A percentile compares a stretch with the other conserved stretches of the same genome.
Conservation (phyloP, 352 stramenopile species). For the Phytophthora constricta region DNA sequence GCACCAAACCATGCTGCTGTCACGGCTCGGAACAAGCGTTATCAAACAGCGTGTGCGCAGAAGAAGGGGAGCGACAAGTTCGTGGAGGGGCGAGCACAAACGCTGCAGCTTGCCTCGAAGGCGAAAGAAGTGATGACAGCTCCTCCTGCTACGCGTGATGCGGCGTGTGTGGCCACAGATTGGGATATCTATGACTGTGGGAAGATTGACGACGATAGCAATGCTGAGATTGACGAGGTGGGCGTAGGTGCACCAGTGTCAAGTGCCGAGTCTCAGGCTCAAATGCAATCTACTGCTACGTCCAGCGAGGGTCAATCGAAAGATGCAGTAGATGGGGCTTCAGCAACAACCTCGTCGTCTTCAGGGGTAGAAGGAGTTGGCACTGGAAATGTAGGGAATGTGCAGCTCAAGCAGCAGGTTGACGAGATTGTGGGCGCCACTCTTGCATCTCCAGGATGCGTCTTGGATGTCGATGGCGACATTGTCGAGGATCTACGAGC, state of each 20-base stretch:
- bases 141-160: conserved; percentile 76
- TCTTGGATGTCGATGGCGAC: conserved; percentile 82
- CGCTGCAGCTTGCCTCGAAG: conserved; percentile 78
- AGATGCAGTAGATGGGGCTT: conserved; percentile 15
- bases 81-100: conserved; percentile 68
- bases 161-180: conserved; percentile 72
- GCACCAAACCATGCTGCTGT: conserved; percentile 51
- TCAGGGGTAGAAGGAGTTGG: conserved; percentile 16
- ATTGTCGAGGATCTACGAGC: conserved; percentile 75
- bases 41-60: conserved; percentile 61
- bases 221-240: conserved; percentile 37
- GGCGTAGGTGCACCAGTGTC: conserved; percentile 1
- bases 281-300: conserved; percentile 16
- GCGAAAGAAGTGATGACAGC: conserved; percentile 86
- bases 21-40: conserved; percentile 65
- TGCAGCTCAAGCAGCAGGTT: conserved; percentile 72
- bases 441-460: conserved; percentile 75
- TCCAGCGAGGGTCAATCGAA: conserved; percentile 23
- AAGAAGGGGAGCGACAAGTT: conserved; percentile 88
- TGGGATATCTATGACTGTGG: conserved; percentile 89
- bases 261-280: conserved; percentile 1
- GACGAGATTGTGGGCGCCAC: conserved; percentile 82
- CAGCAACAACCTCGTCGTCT: conserved; percentile 14
- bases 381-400: conserved; percentile 49
- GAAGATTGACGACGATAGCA: conserved; percentile 35